These are phyloP conservation scores for Mortierella sp. DNA, from an alignment of 371 early-diverging fungal species.

Conservation along the genomic window DNA sequence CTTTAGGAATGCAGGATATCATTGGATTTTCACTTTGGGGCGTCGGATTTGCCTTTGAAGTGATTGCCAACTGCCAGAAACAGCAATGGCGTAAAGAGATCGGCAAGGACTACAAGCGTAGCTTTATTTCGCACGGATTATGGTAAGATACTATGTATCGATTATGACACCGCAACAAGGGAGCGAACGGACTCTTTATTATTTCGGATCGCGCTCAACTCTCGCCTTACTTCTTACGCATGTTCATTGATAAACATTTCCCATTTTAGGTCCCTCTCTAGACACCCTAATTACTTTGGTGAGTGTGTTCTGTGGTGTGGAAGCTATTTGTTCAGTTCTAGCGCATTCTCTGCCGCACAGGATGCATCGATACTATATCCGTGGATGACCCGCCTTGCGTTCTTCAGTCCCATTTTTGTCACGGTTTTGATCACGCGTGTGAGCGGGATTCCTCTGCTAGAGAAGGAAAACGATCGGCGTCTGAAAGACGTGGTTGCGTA, in stretches of 20 bases:
- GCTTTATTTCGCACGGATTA: constrained; percentile 47
- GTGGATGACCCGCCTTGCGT: constrained; percentile 30
- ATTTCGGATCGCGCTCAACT: too few species aligned
- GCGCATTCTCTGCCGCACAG: constrained; percentile 12
- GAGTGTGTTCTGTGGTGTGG: constrained; percentile 50
- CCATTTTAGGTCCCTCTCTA: constrained; percentile 33
- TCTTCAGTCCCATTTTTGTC: constrained; percentile 51
- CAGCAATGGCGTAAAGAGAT: constrained; percentile 37
- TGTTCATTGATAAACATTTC: too few species aligned
- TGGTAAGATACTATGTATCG: constrained; percentile 47
- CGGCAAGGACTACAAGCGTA: constrained; percentile 46
- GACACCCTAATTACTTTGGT: constrained; percentile 56
- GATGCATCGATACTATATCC: constrained; percentile 19
- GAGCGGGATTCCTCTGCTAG: constrained; percentile 49
- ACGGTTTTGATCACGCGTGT: constrained; percentile 45
- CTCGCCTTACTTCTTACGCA: too few species aligned
- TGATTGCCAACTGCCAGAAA: constrained; percentile 48
- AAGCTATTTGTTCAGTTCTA: constrained; percentile 30
- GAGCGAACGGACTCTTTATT: too few species aligned
- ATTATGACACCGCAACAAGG: too few species aligned
- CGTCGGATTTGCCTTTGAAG: constrained; percentile 30
- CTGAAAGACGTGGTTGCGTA: constrained; percentile 51
- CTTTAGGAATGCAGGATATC: constrained; percentile 25
- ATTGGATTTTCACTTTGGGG: constrained; percentile 40
- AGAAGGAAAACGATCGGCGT: constrained; percentile 43